A percentile compares a stretch with the other conserved stretches of the same genome.
Evolutionary conservation across 805 yeast genomes (phyloP).

Genomic region (Pachysolen tannophilus): DNA sequence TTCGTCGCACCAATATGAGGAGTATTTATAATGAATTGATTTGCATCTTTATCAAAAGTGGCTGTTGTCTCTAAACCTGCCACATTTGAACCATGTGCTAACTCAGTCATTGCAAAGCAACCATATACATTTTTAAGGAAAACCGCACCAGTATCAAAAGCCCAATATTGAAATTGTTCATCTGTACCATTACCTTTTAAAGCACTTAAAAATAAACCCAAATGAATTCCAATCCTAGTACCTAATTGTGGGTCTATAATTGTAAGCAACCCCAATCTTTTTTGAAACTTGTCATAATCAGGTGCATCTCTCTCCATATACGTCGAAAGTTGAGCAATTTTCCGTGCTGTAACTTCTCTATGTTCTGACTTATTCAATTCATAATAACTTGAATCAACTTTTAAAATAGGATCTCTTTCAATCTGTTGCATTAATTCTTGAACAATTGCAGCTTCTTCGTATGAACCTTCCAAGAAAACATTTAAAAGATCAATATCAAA

Average conservation of each 20-base stretch:
- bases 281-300: conserved; percentile 38
- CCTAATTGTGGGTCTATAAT: conserved; percentile 72
- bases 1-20: conserved; percentile 91
- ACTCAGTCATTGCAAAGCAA: conserved; percentile 89
- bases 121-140: conserved; percentile 63
- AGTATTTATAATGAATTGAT: conserved; percentile 71
- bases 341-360: conserved; percentile 51
- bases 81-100: conserved; percentile 91
- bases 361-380: conserved; percentile 49
- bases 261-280: conserved; percentile 50
- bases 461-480: conserved; percentile 45
- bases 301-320: conserved; percentile 44
- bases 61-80: conserved; percentile 94
- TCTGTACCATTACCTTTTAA: conserved; percentile 83
- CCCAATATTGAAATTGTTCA: conserved; percentile 81
- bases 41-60: conserved; percentile 54
- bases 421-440: conserved; percentile 46
- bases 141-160: conserved; percentile 56
- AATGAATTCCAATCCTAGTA: conserved; percentile 82
- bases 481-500: conserved; percentile 41
- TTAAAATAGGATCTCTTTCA: conserved; percentile 60
- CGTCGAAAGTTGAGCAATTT: conserved; percentile 51
- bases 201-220: conserved; percentile 77
- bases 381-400: conserved; percentile 45
- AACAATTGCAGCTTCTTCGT: conserved; percentile 36